Conservation (phyloP, 164 flowering plant genomes). For the Vitis cinerea region DNA sequence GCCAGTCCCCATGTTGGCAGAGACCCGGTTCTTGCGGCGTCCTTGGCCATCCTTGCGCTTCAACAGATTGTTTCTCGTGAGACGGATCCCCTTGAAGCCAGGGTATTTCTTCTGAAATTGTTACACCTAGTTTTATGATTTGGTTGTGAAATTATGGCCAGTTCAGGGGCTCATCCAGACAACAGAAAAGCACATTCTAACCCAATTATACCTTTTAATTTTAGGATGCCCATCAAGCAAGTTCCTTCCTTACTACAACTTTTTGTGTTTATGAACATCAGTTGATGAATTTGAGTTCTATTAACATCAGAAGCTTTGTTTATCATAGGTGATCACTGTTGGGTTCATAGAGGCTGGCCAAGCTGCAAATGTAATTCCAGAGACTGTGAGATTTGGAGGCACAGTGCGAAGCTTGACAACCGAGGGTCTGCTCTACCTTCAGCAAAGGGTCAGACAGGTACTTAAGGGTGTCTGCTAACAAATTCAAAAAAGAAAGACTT, state of each 20-base stretch:
- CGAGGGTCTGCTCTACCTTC: constrained; percentile 44
- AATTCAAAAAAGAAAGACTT: too few species aligned
- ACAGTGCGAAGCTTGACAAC: constrained; percentile 60
- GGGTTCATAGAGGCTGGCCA: constrained; percentile 49
- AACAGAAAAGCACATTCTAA: too few species aligned
- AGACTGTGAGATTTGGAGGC: constrained; percentile 62
- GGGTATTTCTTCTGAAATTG: constrained; percentile 26
- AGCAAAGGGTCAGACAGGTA: constrained; percentile 71
- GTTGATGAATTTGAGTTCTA: too few species aligned
- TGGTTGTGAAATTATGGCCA: too few species aligned
- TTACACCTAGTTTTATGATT: too few species aligned
- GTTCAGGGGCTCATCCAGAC: too few species aligned
- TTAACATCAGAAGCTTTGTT: neutral
- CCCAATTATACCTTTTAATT: too few species aligned
- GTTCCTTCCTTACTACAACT: too few species aligned
- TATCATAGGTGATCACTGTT: constrained; percentile 61
- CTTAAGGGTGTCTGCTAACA: neutral
- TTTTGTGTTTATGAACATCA: too few species aligned
- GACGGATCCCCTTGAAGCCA: constrained; percentile 64
- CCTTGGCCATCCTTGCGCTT: constrained; percentile 52
- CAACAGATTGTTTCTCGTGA: constrained; percentile 77
- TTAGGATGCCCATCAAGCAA: too few species aligned
- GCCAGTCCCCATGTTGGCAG: constrained; percentile 40
- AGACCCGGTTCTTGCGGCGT: constrained; percentile 67
- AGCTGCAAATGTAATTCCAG: constrained; percentile 62